Conservation (phyloP, 352 stramenopile species). For the Blastocystis sp. region DNA sequence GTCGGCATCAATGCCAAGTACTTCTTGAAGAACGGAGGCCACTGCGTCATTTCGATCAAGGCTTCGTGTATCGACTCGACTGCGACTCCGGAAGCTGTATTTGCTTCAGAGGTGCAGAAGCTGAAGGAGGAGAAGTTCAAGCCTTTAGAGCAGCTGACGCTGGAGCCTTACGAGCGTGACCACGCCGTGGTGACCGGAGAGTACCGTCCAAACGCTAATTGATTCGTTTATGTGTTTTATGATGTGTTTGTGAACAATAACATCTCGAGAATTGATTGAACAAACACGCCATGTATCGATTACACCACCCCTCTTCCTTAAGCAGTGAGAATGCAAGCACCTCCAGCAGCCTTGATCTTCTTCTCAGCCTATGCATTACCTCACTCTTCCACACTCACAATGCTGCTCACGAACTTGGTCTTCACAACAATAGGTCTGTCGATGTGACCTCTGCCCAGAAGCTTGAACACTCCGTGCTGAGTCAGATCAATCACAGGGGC, state of each 20-base stretch:
- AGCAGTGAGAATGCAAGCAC: slow-evolving; percentile 68
- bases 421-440: slow-evolving; percentile 42
- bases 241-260: background rate
- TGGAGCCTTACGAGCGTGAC: slow-evolving; percentile 97
- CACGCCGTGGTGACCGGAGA: slow-evolving; percentile 91
- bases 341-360: slow-evolving; percentile 98
- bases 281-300: slow-evolving; percentile 19
- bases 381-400: background rate
- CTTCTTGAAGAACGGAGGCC: slow-evolving; percentile 96
- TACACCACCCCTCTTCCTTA: slow-evolving; percentile 16
- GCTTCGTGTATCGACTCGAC: slow-evolving; percentile 97
- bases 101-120: slow-evolving; percentile 89
- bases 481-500: slow-evolving; percentile 96
- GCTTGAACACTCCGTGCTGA: slow-evolving; percentile 61
- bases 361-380: slow-evolving; percentile 80
- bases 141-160: slow-evolving; percentile 90
- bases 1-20: slow-evolving; percentile 94
- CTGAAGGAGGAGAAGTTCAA: slow-evolving; percentile 96
- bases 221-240: slow-evolving; percentile 15
- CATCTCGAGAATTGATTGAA: background rate
- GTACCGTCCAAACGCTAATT: slow-evolving; percentile 72
- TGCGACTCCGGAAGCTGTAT: slow-evolving; percentile 88
- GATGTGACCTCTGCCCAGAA: slow-evolving; percentile 13
- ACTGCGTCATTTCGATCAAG: slow-evolving; percentile 99
- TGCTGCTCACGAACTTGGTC: slow-evolving; percentile 34